Evolutionary conservation across 495 filamentous ascomycete genomes (phyloP), one percentile per base, ranked within the genome.

Genomic region (Xylaria castorea): DNA sequence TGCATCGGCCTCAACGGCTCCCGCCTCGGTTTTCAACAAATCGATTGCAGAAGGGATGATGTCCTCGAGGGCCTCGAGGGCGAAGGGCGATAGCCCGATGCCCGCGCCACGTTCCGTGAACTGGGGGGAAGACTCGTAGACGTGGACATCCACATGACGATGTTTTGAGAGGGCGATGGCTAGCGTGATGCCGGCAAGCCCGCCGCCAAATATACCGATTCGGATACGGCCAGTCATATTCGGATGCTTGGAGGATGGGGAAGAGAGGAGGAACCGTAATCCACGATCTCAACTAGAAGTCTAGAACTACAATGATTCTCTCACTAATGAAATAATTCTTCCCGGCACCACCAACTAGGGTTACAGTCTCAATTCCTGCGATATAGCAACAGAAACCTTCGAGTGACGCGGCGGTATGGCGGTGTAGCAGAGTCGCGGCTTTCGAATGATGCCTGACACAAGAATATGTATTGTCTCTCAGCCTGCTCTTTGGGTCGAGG

Each of bases 31-130:
- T 57, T 69, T 70, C 69, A 75, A 30, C 34, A 75, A 40, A 7
- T 72, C 73, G 44, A 25, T 18, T 44, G 68, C 71, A 20, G 46
- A 55, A 22, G 68, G 68, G 46, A 71, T 64, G 46, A 73, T 71
- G 27, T 71, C 50, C 25, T 71, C 53, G 11, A 75, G 57, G 42
- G 74, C 76, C 14, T 63, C 38, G 0, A 65, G 70, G 0, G 74
- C 38, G 5, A 69, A 36, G 7, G 40, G 20, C 14, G 76, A 66
- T 5, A 81, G 71, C 38, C 73, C 76, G 51, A 81, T 71, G 2
- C 65, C 75, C 25, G 75, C 75, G 22, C 77, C 77, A 3, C 74
- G 73, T 57, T 78, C 79, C 5, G 71, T 66, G 74, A 81, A 81
- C 20, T 75, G 60, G 48, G 75, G 61, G 74, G n/a, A 68, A 1